Base-by-base conservation (phyloP, 108 stramenopile species). In the Conticribra weissflogii region DNA sequence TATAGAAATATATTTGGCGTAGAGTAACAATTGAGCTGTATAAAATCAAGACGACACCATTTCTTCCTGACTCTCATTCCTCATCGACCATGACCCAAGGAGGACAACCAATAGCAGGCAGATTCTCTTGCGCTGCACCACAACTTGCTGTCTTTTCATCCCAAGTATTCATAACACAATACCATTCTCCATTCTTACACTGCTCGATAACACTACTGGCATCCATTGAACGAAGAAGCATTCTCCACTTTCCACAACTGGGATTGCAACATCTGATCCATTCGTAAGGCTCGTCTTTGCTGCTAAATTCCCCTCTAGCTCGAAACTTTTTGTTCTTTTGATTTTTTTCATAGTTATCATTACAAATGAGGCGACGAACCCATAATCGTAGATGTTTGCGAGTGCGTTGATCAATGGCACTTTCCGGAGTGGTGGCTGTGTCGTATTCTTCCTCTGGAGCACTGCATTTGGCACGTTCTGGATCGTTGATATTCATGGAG, bases 91-190 rank as follows among this genome's bases (percentile, higher is more conserved):
- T 68, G 23, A 94, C 93, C 93, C 93, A 94, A 9, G 89, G 86
- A 58, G 93, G 93, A 61, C 93, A 92, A 25, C 93, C 93, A 44
- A 92, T 71, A 3, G 85, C 82, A 14, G 93, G 93, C 27, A 94
- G 63, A 69, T 94, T 93, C 63, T 95, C 94, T 71, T 95, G 90
- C 2, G 94, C 90, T 19, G 94, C 94, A 1, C 87, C 91, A 65
- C 94, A 95, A 58, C 87, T 88, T 9, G 94, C 94, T 63, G 76
- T 81, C 63, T 91, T 92, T 70, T 93, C 91, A 67, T 95, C 94
- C 94, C 94, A 95, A 9, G 88, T 91, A 63, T 95, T 95, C 94
- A 95, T 90, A 31, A 95, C 94, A 67, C 94, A 95, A 63, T 90
- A 95, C 90, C 91, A 95, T 75, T 95, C 91, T 41, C 88, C 86